Evolutionary conservation across 2,329 filamentous ascomycete genomes (phyloP).

Genomic region (Magnaporthiopsis incrustans): DNA sequence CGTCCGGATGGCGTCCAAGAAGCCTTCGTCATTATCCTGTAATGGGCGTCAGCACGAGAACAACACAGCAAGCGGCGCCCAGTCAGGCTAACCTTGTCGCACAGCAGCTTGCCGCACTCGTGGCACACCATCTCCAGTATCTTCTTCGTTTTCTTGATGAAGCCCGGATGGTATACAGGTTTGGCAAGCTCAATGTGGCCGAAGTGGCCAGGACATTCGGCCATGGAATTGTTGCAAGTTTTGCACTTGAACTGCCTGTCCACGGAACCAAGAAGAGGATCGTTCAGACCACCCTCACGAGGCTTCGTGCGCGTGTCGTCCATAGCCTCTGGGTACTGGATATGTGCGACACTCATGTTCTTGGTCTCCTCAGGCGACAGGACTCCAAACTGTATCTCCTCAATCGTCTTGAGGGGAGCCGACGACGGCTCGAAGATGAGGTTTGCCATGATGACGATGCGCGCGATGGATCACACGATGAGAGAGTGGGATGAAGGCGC

Average conservation of each 20-base stretch:
- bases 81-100: constrained; percentile 84
- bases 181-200: constrained; percentile 97
- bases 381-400: constrained; percentile 98
- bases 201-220: constrained; percentile 95
- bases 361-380: constrained; percentile 98
- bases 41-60: constrained; percentile 6
- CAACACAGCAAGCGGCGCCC: constrained; percentile 2
- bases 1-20: constrained; percentile 69
- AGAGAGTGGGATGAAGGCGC: constrained; percentile 7
- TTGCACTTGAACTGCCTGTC: constrained; percentile 93
- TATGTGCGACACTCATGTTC: constrained; percentile 93
- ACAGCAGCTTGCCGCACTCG: constrained; percentile 95
- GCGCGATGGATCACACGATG: not conserved
- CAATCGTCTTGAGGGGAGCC: constrained; percentile 92
- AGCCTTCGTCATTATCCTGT: constrained; percentile 61
- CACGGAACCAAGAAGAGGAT: constrained; percentile 92
- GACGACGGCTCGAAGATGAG: constrained; percentile 84
- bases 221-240: constrained; percentile 92
- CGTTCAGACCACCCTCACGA: constrained; percentile 85
- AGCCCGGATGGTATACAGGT: constrained; percentile 90
- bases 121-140: constrained; percentile 97
- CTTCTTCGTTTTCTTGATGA: constrained; percentile 99
- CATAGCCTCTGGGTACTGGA: constrained; percentile 99
- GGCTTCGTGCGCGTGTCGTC: constrained; percentile 89
- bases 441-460: constrained; percentile 69